These are phyloP conservation scores for Thyridium curvatum DNA, from an alignment of 2,329 filamentous ascomycete genomes.

Conservation along the genomic window DNA sequence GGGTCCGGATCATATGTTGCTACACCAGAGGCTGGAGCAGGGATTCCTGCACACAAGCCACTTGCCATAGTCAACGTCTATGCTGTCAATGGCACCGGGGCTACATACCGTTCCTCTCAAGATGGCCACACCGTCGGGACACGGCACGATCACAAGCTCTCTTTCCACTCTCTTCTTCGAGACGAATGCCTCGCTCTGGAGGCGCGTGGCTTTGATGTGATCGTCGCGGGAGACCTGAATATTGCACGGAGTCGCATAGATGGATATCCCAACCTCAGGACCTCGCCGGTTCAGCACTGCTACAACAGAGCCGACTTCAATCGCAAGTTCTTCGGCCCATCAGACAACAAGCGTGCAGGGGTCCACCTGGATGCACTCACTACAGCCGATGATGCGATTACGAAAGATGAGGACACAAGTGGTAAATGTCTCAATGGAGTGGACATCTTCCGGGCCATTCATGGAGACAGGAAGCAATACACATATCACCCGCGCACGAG, in stretches of 20 bases:
- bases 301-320: slow-evolving; percentile 46
- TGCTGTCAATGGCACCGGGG: slow-evolving; percentile 44
- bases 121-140: slow-evolving; percentile 35
- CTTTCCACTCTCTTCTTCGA: slow-evolving; percentile 37
- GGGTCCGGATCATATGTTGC: background rate
- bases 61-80: slow-evolving; percentile 46
- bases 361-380: slow-evolving; percentile 7
- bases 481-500: slow-evolving; percentile 39
- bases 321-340: slow-evolving; percentile 31
- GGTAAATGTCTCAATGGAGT: slow-evolving; percentile 22
- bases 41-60: slow-evolving; percentile 13
- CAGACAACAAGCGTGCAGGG: slow-evolving; percentile 8
- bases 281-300: slow-evolving; percentile 36
- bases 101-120: slow-evolving; percentile 33
- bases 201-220: slow-evolving; percentile 29
- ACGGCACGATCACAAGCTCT: slow-evolving; percentile 43
- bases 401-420: slow-evolving; percentile 1
- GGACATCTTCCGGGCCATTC: slow-evolving; percentile 40
- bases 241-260: slow-evolving; percentile 28
- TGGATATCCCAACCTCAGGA: slow-evolving; percentile 39
- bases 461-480: slow-evolving; percentile 34
- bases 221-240: slow-evolving; percentile 47
- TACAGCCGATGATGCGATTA: background rate
- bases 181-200: slow-evolving; percentile 35
- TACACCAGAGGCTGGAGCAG: background rate